phyloP scores from a whole-genome alignment of 306 rosid species.

The Vigna trinervia region DNA sequence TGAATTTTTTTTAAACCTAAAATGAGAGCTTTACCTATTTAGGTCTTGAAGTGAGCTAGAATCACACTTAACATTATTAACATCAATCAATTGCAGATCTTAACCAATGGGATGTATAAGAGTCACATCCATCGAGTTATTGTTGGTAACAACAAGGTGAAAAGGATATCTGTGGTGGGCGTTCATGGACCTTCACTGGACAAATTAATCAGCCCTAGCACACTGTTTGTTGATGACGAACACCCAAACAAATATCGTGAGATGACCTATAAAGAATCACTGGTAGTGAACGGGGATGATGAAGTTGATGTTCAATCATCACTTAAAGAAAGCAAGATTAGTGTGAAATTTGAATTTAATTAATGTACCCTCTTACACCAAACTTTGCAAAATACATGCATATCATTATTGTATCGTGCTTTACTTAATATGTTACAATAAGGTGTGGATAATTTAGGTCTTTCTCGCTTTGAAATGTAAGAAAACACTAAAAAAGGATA shows the following conservation, averaged over 20 bases:
- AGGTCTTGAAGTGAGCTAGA: too few species aligned
- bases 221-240: constrained; percentile 46
- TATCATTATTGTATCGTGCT: neutral
- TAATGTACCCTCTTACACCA: neutral
- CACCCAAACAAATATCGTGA: constrained; percentile 47
- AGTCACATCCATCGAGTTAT: constrained; percentile 58
- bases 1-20: too few species aligned
- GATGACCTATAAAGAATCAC: constrained; percentile 49
- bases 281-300: constrained; percentile 46
- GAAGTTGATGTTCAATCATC: constrained; percentile 47
- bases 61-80: neutral
- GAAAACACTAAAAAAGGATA: too few species aligned
- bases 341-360: neutral
- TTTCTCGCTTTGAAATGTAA: too few species aligned
- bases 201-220: constrained; percentile 45
- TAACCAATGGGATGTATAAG: constrained; percentile 57
- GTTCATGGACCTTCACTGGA: constrained; percentile 61
- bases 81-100: constrained; percentile 34
- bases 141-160: constrained; percentile 50
- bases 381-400: neutral
- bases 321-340: constrained; percentile 12
- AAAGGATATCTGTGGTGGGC: constrained; percentile 55
- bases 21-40: too few species aligned
- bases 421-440: neutral
- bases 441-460: neutral